Conservation (phyloP, 257 asterid species). For the Paraleonurus japonicus region DNA sequence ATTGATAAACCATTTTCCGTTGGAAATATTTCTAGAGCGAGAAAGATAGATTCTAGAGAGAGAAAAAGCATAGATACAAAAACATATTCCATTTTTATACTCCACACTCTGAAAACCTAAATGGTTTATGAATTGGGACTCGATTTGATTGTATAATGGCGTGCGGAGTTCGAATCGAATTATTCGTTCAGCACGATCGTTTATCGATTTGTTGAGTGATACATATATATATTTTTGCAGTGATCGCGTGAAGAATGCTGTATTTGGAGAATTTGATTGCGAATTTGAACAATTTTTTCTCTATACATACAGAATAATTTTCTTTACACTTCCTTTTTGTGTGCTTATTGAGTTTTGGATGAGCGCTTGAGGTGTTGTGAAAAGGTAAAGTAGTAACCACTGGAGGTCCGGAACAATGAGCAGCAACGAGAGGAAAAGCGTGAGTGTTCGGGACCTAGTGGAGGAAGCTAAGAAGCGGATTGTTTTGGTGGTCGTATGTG, state of each 20-base stretch:
- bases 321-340: background rate
- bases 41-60: slow-evolving; percentile 2
- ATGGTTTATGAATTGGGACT: slow-evolving; percentile 21
- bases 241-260: slow-evolving; percentile 34
- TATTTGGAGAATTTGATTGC: slow-evolving; percentile 22
- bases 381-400: slow-evolving; percentile 18
- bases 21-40: slow-evolving; percentile 15
- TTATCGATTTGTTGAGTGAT: background rate
- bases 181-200: slow-evolving; percentile 15
- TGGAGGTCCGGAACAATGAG: slow-evolving; percentile 38
- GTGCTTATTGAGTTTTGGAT: slow-evolving; percentile 21
- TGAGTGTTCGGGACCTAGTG: slow-evolving; percentile 42
- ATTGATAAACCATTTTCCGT: slow-evolving; percentile 3
- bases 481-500: slow-evolving; percentile 42
- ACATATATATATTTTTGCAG: background rate
- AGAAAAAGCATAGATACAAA: slow-evolving; percentile 4
- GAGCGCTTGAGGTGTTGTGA: slow-evolving; percentile 31
- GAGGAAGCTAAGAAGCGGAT: slow-evolving; percentile 59
- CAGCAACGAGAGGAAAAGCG: slow-evolving; percentile 34
- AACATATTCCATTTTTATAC: background rate
- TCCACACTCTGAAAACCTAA: slow-evolving; percentile 32
- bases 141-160: slow-evolving; percentile 20
- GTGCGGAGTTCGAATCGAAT: slow-evolving; percentile 23
- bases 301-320: background rate
- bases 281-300: background rate